Evolutionary conservation across 306 rosid species (phyloP), one percentile per base, ranked within the genome.

Genomic region (Cyamopsis tetragonoloba): DNA sequence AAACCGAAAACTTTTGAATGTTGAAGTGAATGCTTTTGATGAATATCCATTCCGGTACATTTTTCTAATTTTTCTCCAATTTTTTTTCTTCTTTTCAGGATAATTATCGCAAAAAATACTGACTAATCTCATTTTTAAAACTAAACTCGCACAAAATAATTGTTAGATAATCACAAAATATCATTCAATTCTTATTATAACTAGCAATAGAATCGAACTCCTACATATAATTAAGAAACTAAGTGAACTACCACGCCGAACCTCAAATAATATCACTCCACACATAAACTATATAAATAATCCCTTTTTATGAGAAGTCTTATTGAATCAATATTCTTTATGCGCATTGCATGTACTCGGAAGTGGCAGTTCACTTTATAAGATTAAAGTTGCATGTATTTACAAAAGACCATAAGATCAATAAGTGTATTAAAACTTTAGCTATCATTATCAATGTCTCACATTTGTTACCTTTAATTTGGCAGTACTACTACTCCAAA

Each of bases 1-100:
- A 67, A n/a, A n/a, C n/a, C n/a, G n/a, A n/a, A 71, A 66, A 31
- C 77, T 77, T 74, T 80, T 66, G 68, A 77, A 80, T 39, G 73
- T 27, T 61, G 79, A 70, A 58, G 67, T 49, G 56, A 32, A 63
- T 48, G 81, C 71, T 74, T 60, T 74, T 58, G 30, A 34, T 66
- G 70, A 78, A 70, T 50, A 62, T 74, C 32, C 58, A 13, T 23
- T 68, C 11, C 68, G 47, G 12, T 38, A 35, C 66, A n/a, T n/a
- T n/a, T n/a, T 38, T 50, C 35, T 24, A 5, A 6, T 68, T 58
- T 66, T 48, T 63, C 66, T 56, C 31, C 54, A 32, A n/a, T n/a
- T n/a, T n/a, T 23, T 17, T 34, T 17, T 62, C 68, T 23, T 70
- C 42, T 54, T 65, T 58, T 73, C 65, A 46, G n/a, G n/a, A n/a